phyloP scores from a whole-genome alignment of 2,329 filamentous ascomycete species.

The Zymoseptoria pseudotritici region DNA sequence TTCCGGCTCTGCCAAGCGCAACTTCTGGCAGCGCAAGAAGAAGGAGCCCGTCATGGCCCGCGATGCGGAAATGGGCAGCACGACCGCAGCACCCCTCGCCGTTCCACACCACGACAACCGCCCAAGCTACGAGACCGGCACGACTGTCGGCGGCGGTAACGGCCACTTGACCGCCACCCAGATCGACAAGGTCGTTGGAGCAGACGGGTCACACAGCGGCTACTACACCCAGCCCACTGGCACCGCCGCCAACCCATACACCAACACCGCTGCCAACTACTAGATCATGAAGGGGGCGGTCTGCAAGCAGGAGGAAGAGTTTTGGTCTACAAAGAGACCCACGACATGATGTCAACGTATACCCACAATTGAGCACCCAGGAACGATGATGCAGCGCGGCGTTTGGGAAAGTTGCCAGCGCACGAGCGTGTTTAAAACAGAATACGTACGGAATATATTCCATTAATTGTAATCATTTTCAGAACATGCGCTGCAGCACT shows the following conservation, averaged over 20 bases:
- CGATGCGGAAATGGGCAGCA: slow-evolving; percentile 40
- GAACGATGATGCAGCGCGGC: background rate
- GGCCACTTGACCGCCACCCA: slow-evolving; percentile 13
- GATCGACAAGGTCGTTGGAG: slow-evolving; percentile 17
- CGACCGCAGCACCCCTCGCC: slow-evolving; percentile 23
- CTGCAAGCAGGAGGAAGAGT: background rate
- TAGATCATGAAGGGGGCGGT: slow-evolving; percentile 8
- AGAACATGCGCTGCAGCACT: background rate
- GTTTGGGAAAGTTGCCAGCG: background rate
- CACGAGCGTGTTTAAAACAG: background rate
- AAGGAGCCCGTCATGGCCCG: slow-evolving; percentile 24
- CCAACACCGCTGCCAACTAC: slow-evolving; percentile 26
- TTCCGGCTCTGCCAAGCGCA: slow-evolving; percentile 44
- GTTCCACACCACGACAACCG: slow-evolving; percentile 32
- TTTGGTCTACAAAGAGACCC: background rate
- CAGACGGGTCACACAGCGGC: slow-evolving; percentile 30
- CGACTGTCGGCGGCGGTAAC: slow-evolving; percentile 36
- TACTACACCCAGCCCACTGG: slow-evolving; percentile 42
- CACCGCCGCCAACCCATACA: slow-evolving; percentile 33
- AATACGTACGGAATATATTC: background rate
- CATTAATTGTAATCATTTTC: background rate
- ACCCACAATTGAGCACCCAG: background rate
- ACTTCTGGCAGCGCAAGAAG: slow-evolving; percentile 29
- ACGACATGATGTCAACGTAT: background rate
- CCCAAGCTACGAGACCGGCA: slow-evolving; percentile 44